phyloP scores from a whole-genome alignment of 2,329 filamentous ascomycete genomes.

The Kalmusia sp. region DNA sequence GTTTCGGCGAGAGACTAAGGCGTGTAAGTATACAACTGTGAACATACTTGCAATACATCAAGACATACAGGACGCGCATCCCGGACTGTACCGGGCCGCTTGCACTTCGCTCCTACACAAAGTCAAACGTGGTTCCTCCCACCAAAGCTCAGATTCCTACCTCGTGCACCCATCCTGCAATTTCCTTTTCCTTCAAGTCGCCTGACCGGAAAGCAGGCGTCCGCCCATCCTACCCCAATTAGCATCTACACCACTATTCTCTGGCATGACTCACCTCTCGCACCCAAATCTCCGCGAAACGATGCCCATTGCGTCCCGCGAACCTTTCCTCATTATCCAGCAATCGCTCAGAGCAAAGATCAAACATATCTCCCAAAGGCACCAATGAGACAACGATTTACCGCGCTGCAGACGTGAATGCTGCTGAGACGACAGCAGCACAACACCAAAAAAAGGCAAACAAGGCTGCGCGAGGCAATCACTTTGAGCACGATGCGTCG shows the following conservation, averaged over 20 bases:
- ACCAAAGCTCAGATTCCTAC: not conserved
- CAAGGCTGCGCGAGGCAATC: not conserved
- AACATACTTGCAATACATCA: not conserved
- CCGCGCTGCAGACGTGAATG: not conserved
- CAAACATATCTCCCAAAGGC: slow-evolving; percentile 10
- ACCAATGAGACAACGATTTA: slow-evolving; percentile 1
- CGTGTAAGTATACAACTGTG: not conserved
- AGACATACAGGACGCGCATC: slow-evolving; percentile 16
- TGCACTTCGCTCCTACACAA: slow-evolving; percentile 12
- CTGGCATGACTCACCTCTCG: slow-evolving; percentile 9
- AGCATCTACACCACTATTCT: not conserved
- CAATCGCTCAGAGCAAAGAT: slow-evolving; percentile 18
- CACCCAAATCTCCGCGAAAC: slow-evolving; percentile 22
- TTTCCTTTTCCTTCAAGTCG: slow-evolving; percentile 22
- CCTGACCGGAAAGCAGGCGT: slow-evolving; percentile 14
- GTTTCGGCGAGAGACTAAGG: slow-evolving; percentile 16
- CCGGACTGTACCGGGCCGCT: slow-evolving; percentile 14
- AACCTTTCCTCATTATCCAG: slow-evolving; percentile 17
- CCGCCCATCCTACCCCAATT: slow-evolving; percentile 7
- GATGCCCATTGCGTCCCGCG: slow-evolving; percentile 19
- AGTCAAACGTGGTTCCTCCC: not conserved
- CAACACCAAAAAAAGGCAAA: slow-evolving; percentile 6
- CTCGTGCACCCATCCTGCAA: slow-evolving; percentile 17
- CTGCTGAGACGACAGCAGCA: not conserved
- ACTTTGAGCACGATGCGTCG: slow-evolving; percentile 2